Percentiles rank a stretch among this genome's conserved stretches.
Conservation (phyloP, 2,329 filamentous ascomycete genomes). For the Westerdykella aurantiaca region DNA sequence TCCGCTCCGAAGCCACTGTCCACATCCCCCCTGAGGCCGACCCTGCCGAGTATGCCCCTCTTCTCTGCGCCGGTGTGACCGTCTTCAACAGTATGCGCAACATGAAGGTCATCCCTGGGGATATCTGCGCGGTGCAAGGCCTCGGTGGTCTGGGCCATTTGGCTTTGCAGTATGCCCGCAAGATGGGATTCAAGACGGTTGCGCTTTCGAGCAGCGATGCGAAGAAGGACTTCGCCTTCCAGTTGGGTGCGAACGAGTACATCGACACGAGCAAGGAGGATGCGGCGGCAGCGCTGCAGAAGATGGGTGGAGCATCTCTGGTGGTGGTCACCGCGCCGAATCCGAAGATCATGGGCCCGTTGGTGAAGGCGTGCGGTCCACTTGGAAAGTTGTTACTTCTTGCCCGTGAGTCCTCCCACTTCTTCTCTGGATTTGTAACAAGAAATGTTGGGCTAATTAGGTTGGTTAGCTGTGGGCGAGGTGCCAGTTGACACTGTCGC, state of each 20-base stretch:
- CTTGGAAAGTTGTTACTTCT: slow-evolving; percentile 58
- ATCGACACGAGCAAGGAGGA: slow-evolving; percentile 51
- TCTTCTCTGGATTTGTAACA: neutral
- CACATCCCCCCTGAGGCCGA: slow-evolving; percentile 45
- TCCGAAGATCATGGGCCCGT: slow-evolving; percentile 47
- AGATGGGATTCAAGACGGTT: slow-evolving; percentile 50
- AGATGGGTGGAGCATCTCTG: slow-evolving; percentile 56
- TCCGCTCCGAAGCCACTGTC: slow-evolving; percentile 57
- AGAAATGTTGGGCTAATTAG: neutral
- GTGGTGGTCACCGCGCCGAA: slow-evolving; percentile 61
- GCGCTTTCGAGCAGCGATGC: slow-evolving; percentile 45
- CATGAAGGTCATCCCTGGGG: slow-evolving; percentile 43
- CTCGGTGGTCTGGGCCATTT: slow-evolving; percentile 51
- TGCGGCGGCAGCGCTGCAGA: slow-evolving; percentile 45
- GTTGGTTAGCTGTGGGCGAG: slow-evolving; percentile 39
- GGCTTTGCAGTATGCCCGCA: slow-evolving; percentile 49
- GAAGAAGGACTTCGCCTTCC: slow-evolving; percentile 50
- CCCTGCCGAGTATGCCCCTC: slow-evolving; percentile 42
- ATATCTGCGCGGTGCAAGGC: slow-evolving; percentile 48
- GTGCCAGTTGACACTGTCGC: slow-evolving; percentile 40
- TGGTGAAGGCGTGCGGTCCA: slow-evolving; percentile 51
- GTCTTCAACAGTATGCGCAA: slow-evolving; percentile 49
- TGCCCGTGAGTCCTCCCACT: slow-evolving; percentile 35
- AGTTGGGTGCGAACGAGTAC: slow-evolving; percentile 54
- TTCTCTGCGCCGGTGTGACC: slow-evolving; percentile 47